phyloP scores from a whole-genome alignment of 768 basidiomycete genomes.

The Stropharia rugosoannulata region DNA sequence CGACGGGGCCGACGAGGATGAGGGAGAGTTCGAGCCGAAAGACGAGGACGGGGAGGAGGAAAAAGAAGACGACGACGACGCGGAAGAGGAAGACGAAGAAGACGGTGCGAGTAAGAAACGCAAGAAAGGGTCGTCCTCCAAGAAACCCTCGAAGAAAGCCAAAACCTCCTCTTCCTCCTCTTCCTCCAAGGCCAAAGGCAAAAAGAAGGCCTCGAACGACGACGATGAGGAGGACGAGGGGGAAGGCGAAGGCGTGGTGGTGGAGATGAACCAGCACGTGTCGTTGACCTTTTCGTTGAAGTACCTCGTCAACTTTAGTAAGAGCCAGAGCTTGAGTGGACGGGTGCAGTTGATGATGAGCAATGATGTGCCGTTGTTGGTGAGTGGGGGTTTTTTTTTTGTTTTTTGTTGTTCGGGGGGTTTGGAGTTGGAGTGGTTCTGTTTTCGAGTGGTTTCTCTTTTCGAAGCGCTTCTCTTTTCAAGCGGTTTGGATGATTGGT shows the following conservation, averaged over 20 bases:
- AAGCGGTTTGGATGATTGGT: too few species aligned
- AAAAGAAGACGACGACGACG: slow-evolving; percentile 43
- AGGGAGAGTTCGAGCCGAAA: slow-evolving; percentile 53
- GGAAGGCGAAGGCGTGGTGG: slow-evolving; percentile 53
- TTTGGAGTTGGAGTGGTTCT: too few species aligned
- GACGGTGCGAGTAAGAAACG: slow-evolving; percentile 63
- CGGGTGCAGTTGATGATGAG: slow-evolving; percentile 28
- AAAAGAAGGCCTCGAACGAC: slow-evolving; percentile 42
- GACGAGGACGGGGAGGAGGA: slow-evolving; percentile 17
- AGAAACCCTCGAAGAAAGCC: slow-evolving; percentile 44
- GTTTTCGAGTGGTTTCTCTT: too few species aligned
- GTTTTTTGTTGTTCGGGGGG: too few species aligned
- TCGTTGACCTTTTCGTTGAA: slow-evolving; percentile 94
- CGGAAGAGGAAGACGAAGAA: slow-evolving; percentile 51
- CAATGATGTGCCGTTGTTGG: slow-evolving; percentile 26
- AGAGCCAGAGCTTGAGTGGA: slow-evolving; percentile 64
- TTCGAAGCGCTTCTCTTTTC: too few species aligned
- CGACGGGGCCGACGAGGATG: slow-evolving; percentile 48
- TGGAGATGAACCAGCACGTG: slow-evolving; percentile 90
- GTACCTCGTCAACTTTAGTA: slow-evolving; percentile 96
- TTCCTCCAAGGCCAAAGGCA: slow-evolving; percentile 51
- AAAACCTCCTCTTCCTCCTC: slow-evolving; percentile 39
- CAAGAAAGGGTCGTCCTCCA: slow-evolving; percentile 52
- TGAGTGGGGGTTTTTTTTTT: too few species aligned
- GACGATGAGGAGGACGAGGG: slow-evolving; percentile 46